Evolutionary conservation across 768 basidiomycete species (phyloP), one percentile per base, ranked within the genome.

Genomic region (Leccinum disarticulatum): DNA sequence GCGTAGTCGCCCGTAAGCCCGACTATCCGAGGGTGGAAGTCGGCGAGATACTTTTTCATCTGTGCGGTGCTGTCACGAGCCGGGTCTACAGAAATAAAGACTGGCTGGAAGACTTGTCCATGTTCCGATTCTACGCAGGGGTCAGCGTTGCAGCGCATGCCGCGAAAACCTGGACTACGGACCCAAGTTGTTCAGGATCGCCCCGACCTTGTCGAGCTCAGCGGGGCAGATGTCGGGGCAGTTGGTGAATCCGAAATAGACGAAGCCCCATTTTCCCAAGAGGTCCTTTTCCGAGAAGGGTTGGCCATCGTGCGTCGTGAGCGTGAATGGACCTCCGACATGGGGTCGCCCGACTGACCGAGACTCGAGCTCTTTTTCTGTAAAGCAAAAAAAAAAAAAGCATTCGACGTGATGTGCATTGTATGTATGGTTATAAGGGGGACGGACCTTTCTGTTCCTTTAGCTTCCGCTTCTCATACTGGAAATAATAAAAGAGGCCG

Each of bases 161-260:
- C 8, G 1, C 41, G 4, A 41, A 3, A 4, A 28, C 17, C 28
- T 1, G 2, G 6, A 47, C 36, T 33, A 57, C 90, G 61, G 64
- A 93, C 94, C 88, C 56, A 93, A 78, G 52, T 79, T 74, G 33
- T 88, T 80, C 47, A 98, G 79, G 17, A 95, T 87, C 0, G 76
- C 80, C 13, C 90, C 86, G 77, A 98, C 86, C 79, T 98, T 98
- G 79, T 99, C 97, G 30, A 99, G 81, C 76, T 98, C 96, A 56
- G 95, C 92, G 1, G 97, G 97, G 70, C 97, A 99, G 56, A 99
- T 98, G 74, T 99, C 97, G 6, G 97, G 96, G 75, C 97, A 99
- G 74, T 99, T 98, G 47, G 96, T 95, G 79, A 98, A 99, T n/a
- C 97, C 97, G 75, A 99, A 99, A 77, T 98, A 93, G 50, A 92